Base-by-base conservation (phyloP, 805 yeast genomes). In the Zygosaccharomyces gambellarensis region DNA sequence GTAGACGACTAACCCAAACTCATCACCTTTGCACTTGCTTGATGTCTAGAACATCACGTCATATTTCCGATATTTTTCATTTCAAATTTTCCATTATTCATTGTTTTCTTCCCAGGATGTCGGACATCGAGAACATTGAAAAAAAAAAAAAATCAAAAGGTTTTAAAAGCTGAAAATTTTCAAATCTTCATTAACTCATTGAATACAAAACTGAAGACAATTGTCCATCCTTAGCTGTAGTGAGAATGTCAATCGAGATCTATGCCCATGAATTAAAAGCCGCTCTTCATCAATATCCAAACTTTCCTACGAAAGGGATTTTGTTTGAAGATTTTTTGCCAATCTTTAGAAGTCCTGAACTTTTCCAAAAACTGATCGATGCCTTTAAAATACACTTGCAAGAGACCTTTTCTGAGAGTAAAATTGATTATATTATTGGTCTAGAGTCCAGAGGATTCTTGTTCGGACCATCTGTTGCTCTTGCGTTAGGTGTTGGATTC, bases 251-350 rank as follows among this genome's bases (percentile, higher is more conserved):
- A 32, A 50, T 60, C 23, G 63, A 58, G 50, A 47, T 60, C 12
- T 50, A 59, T 47, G 78, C 80, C 4, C 63, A 58, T 10, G 83
- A 80, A 51, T 67, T 80, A 50, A 79, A 74, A 61, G 70, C 74
- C 21, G 80, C 83, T 49, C 64, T 80, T 36, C 78, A 76, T 54
- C 96, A 88, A 68, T 92, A 87, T 76, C 96, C 92, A 56, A 89
- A 94, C 74, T 94, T 94, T 76, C 99, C 99, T 36, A 67, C 80
- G 50, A 87, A 87, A 72, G 99, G 99, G 10, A 81, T 94, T 55
- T 74, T 94, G 32, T 94, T 94, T 62, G 98, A 94, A 73, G 99
- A 94, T 71, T 92, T 94, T 68, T 76, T 94, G 64, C 99, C 99
- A 43, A 85, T 94, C 57, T 94, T 94, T 78, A 79, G 86, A 67